Evolutionary conservation across 257 asterid genomes (phyloP).

Genomic region (Plectranthus barbatus): DNA sequence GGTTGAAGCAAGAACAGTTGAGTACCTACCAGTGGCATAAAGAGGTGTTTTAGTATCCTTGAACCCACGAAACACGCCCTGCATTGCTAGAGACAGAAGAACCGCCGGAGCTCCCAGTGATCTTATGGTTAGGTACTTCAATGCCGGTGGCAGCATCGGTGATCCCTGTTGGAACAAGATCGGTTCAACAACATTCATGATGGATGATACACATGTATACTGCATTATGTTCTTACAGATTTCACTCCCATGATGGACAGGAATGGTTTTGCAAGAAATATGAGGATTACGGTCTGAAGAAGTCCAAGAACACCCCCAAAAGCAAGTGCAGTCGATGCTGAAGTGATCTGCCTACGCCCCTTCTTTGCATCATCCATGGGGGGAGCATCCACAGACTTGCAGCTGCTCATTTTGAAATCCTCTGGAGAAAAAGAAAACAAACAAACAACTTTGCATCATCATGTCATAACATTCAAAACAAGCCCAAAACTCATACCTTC

Average conservation of each 20-base stretch:
- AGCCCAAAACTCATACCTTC: neutral
- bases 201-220: too few relatives aligned
- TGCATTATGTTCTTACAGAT: conserved; percentile 48
- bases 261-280: conserved; percentile 56
- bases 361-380: neutral
- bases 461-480: too few relatives aligned
- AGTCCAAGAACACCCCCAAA: conserved; percentile 71
- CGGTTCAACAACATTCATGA: too few relatives aligned
- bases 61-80: conserved; percentile 85
- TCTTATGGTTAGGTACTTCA: conserved; percentile 59
- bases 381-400: neutral
- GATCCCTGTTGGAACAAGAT: conserved; percentile 41
- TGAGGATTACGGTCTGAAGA: conserved; percentile 54
- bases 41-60: conserved; percentile 89
- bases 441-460: too few relatives aligned
- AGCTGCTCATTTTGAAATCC: neutral
- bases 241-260: conserved; percentile 75
- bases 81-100: conserved; percentile 86
- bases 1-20: too few relatives aligned
- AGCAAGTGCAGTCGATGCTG: conserved; percentile 79
- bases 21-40: conserved; percentile 59
- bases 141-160: conserved; percentile 69
- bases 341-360: conserved; percentile 52
- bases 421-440: neutral
- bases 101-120: conserved; percentile 95